phyloP scores from a whole-genome alignment of 148 eudicot genomes.

The Tetragonia tetragonoides region DNA sequence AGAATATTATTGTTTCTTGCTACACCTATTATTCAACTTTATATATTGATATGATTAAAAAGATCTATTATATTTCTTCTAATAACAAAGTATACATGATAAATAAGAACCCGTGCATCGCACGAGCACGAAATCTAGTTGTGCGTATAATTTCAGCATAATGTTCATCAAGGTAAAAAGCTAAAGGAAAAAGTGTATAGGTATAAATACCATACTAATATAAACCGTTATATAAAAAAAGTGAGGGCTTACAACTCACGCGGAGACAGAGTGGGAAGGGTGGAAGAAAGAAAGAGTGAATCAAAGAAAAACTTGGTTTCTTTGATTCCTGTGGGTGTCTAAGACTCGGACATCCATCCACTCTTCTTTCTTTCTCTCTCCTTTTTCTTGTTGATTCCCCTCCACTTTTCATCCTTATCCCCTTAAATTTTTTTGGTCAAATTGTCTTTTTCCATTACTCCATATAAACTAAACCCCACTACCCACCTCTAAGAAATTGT shows the following conservation, averaged over 20 bases:
- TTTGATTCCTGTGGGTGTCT: constrained; percentile 4
- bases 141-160: too few relatives aligned
- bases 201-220: too few relatives aligned
- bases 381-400: background rate
- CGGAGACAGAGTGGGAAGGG: background rate
- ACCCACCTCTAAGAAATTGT: background rate
- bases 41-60: too few relatives aligned
- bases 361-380: background rate
- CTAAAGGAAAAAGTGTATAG: too few relatives aligned
- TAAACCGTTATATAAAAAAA: background rate
- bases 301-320: background rate
- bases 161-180: too few relatives aligned
- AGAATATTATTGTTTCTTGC: too few relatives aligned
- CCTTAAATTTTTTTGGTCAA: background rate
- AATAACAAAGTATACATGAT: too few relatives aligned
- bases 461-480: background rate
- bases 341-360: background rate
- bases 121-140: too few relatives aligned
- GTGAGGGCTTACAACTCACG: background rate
- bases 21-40: too few relatives aligned
- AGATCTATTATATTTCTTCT: too few relatives aligned
- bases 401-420: constrained; percentile 10
- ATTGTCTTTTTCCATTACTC: background rate
- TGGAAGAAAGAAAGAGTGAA: background rate
- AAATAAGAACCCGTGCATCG: too few relatives aligned